Evolutionary conservation across 768 basidiomycete genomes (phyloP).

Genomic region (Lentinula edodes): DNA sequence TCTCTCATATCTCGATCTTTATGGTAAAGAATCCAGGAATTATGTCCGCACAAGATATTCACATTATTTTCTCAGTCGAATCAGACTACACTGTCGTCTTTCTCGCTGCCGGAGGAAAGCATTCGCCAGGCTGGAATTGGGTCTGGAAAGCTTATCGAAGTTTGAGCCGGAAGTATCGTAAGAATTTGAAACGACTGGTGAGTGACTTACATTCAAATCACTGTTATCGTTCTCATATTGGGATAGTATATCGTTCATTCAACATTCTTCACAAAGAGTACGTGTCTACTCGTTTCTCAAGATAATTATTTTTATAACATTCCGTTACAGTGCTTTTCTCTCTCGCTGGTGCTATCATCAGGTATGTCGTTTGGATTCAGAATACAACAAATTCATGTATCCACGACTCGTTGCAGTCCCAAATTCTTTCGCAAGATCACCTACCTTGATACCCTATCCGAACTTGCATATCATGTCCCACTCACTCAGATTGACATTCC

Average conservation of each 20-base stretch:
- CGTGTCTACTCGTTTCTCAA: conserved; percentile 15
- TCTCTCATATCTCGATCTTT: conserved; percentile 73
- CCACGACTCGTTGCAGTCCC: conserved; percentile 43
- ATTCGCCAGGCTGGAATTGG: conserved; percentile 85
- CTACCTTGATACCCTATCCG: conserved; percentile 73
- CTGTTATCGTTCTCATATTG: background rate
- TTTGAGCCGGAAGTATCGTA: conserved; percentile 76
- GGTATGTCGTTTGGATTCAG: conserved; percentile 32
- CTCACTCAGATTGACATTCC: conserved; percentile 86
- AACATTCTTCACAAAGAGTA: conserved; percentile 85
- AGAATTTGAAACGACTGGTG: conserved; percentile 81
- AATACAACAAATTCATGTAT: background rate
- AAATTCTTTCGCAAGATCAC: conserved; percentile 86
- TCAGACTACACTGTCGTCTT: conserved; percentile 87
- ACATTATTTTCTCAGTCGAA: conserved; percentile 50
- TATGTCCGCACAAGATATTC: background rate
- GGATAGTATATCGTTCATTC: conserved; percentile 80
- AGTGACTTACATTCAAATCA: conserved; percentile 16
- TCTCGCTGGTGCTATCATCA: conserved; percentile 81
- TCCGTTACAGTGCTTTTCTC: conserved; percentile 72
- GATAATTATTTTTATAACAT: conserved; percentile 7
- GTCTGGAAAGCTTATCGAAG: conserved; percentile 87
- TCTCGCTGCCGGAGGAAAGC: conserved; percentile 72
- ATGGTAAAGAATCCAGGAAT: conserved; percentile 44
- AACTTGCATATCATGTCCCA: conserved; percentile 71